Conservation (phyloP, 495 filamentous ascomycete genomes). For the Parmelia sp. region DNA sequence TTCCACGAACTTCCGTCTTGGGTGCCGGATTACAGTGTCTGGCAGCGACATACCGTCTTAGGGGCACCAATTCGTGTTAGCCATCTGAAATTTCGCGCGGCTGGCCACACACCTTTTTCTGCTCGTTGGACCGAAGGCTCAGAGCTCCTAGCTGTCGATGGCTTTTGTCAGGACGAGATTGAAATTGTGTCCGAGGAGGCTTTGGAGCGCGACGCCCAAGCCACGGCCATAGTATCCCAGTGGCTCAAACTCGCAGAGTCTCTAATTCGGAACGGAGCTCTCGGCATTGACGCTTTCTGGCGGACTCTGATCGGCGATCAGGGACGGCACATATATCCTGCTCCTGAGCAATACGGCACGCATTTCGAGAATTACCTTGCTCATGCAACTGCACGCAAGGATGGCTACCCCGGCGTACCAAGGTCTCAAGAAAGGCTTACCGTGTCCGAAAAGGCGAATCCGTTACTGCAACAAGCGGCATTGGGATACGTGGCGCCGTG, state of each 20-base stretch:
- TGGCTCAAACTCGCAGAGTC: constrained; percentile 5
- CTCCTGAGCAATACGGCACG: constrained; percentile 8
- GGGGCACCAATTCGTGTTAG: constrained; percentile 6
- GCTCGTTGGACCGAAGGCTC: constrained; percentile 6
- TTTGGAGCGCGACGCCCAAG: background rate
- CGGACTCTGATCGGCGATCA: constrained; percentile 6
- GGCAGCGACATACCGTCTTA: constrained; percentile 13
- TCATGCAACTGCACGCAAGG: constrained; percentile 2
- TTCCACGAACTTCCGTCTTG: constrained; percentile 11
- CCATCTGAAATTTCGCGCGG: constrained; percentile 12
- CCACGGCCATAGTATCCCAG: background rate
- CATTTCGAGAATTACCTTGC: constrained; percentile 4
- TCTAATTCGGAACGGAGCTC: constrained; percentile 1
- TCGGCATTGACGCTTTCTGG: constrained; percentile 10
- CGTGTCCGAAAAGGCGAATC: background rate
- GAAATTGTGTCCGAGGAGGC: background rate
- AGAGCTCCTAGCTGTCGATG: constrained; percentile 8
- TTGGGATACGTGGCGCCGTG: constrained; percentile 9
- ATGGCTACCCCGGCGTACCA: background rate
- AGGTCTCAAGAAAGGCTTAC: background rate
- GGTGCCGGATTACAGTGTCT: constrained; percentile 17
- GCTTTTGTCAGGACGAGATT: constrained; percentile 1
- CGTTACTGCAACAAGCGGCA: constrained; percentile 7
- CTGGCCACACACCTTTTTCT: background rate
- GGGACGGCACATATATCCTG: background rate